phyloP scores from a whole-genome alignment of 2,329 filamentous ascomycete species.

The Penicillium fuscoglaucum region DNA sequence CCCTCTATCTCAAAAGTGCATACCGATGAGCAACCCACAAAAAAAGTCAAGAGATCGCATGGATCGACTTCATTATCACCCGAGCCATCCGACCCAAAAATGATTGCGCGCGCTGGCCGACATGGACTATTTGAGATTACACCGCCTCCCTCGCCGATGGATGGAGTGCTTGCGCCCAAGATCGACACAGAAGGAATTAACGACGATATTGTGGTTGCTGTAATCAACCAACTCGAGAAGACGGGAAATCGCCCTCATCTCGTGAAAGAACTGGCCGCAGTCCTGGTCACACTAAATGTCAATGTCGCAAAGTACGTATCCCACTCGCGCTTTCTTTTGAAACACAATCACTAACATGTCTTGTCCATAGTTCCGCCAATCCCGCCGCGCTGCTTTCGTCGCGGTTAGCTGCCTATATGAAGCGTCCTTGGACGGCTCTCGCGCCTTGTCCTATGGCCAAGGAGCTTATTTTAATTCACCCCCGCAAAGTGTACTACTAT shows the following conservation, averaged over 20 bases:
- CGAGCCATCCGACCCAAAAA: conserved; percentile 34
- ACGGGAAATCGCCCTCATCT: conserved; percentile 91
- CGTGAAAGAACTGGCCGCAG: conserved; percentile 85
- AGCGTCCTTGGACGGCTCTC: conserved; percentile 76
- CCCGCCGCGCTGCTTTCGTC: conserved; percentile 94
- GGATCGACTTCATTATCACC: conserved; percentile 48
- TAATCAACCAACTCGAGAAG: conserved; percentile 83
- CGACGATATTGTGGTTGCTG: conserved; percentile 91
- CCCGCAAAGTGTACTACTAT: conserved; percentile 94
- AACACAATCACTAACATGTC: conserved; percentile 17
- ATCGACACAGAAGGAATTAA: conserved; percentile 82
- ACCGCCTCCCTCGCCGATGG: conserved; percentile 72
- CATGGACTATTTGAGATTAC: conserved; percentile 67
- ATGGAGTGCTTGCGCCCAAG: conserved; percentile 51
- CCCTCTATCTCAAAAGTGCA: conserved; percentile 63
- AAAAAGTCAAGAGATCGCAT: conserved; percentile 79
- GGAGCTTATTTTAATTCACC: conserved; percentile 87
- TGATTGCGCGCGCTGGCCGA: conserved; percentile 34
- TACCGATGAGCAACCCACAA: conserved; percentile 57
- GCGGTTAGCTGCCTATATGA: conserved; percentile 82
- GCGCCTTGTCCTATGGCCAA: conserved; percentile 87
- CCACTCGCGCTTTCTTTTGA: conserved; percentile 4
- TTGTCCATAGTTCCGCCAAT: conserved; percentile 75
- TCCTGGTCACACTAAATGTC: conserved; percentile 72
- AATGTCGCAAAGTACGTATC: conserved; percentile 85